Conservation (phyloP, 1,284 basidiomycete species). For the Inonotus hispidus region DNA sequence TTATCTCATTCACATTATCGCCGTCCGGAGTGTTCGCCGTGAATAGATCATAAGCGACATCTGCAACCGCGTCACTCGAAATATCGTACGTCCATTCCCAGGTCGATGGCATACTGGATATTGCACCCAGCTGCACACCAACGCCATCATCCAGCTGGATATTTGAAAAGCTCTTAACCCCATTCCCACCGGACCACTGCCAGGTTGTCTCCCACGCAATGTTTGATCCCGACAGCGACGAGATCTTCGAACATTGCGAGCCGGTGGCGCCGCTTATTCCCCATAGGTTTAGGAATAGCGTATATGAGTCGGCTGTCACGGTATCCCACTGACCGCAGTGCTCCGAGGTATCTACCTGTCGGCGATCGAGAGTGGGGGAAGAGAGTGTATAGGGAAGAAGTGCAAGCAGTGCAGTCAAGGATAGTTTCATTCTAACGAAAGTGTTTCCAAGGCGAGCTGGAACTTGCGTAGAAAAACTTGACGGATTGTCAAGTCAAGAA, state of each 20-base stretch:
- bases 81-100: slow-evolving; percentile 40
- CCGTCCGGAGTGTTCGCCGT: slow-evolving; percentile 48
- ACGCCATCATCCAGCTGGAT: slow-evolving; percentile 47
- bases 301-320: slow-evolving; percentile 41
- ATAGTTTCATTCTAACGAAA: neutral
- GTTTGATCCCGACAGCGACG: slow-evolving; percentile 38
- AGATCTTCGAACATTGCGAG: slow-evolving; percentile 49
- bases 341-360: slow-evolving; percentile 27
- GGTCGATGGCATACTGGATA: slow-evolving; percentile 45
- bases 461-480: neutral
- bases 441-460: neutral
- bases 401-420: neutral
- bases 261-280: slow-evolving; percentile 42
- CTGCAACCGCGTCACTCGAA: slow-evolving; percentile 35
- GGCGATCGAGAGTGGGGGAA: neutral
- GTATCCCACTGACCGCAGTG: slow-evolving; percentile 49
- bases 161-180: slow-evolving; percentile 60
- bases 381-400: slow-evolving; percentile 6
- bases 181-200: slow-evolving; percentile 46
- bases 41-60: slow-evolving; percentile 61
- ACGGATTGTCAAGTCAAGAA: neutral
- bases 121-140: slow-evolving; percentile 47
- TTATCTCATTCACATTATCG: slow-evolving; percentile 52
- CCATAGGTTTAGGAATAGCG: slow-evolving; percentile 49
- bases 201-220: slow-evolving; percentile 51